Conservation (phyloP, 805 yeast species). For the Starmerella bacillaris region DNA sequence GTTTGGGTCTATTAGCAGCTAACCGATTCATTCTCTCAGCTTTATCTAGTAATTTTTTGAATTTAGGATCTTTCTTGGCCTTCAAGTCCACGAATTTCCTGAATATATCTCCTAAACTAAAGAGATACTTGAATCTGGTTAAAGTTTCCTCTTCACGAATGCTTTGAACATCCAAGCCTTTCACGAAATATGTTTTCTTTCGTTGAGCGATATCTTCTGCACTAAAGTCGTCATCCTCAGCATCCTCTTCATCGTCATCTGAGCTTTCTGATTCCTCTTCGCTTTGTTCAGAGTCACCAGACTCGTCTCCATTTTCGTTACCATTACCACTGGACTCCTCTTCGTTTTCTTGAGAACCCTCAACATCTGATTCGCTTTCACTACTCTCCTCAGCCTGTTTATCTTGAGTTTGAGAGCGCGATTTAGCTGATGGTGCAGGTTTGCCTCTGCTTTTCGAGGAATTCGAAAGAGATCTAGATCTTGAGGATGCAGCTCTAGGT, state of each 20-base stretch:
- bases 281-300: not conserved
- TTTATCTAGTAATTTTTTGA: slow-evolving; percentile 24
- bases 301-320: not conserved
- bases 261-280: not conserved
- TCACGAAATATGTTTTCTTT: slow-evolving; percentile 7
- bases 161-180: slow-evolving; percentile 6
- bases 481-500: too few species aligned
- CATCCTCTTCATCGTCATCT: not conserved
- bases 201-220: not conserved
- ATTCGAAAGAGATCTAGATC: too few species aligned
- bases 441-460: too few species aligned
- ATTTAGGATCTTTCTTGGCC: slow-evolving; percentile 55
- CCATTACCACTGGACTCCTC: not conserved
- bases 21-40: too few species aligned
- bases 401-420: too few species aligned
- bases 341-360: not conserved
- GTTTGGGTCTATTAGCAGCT: too few species aligned
- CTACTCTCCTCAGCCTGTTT: too few species aligned
- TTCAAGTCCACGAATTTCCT: slow-evolving; percentile 68
- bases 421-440: too few species aligned
- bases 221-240: not conserved
- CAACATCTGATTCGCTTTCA: not conserved
- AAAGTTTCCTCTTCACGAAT: slow-evolving; percentile 36
- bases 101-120: slow-evolving; percentile 68
- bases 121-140: slow-evolving; percentile 55